Evolutionary conservation across 2,329 filamentous ascomycete species (phyloP), one percentile per base, ranked within the genome.

Genomic region (Gaeumannomyces sp.): DNA sequence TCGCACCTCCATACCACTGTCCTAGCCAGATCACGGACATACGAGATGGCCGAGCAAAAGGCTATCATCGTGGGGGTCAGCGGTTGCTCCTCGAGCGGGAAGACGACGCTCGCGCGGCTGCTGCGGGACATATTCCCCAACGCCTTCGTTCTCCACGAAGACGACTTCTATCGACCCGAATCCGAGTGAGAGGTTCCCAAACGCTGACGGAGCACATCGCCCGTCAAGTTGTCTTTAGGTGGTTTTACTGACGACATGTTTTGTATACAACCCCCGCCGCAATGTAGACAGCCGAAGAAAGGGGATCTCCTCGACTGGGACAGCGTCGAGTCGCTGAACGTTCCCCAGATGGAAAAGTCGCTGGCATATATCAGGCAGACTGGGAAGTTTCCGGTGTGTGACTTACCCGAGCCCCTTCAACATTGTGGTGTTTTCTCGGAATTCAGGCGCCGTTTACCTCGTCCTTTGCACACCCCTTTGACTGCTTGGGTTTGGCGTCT

Each of bases 121-220:
- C 82, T 99, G 25, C 88, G 92, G 66, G 87, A 91, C 73, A 88
- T 96, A 69, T 93, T 97, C 72, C 88, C 88, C 11, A 81, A 83
- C 69, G 83, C 87, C 22, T 94, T 93, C 72, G 91, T 98, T 72
- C 83, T 99, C 28, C 95, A 99, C 75, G 88, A 97, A 75, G 95
- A 99, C 79, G 95, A 99, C 76, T 99, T 98, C 75, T 99, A 97
- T 79, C 88, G 87, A 69, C 81, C 90, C 1, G 94, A 98, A 73
- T 78, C 83, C 35, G 83, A 92, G 84, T 91, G 72, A 72, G 83
- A 13, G 28, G 13, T 45, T 38, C 4, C 19, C 19, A 1, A 8
- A 19, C 22, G 38, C 22, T 27, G 28, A 31, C 28, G 0, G 22
- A 31, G 8, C 22, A n/a, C 22, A 14, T 29, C 19, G 7, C 3